phyloP scores from a whole-genome alignment of 2,329 filamentous ascomycete species.

The Phyllosticta capitalensis region DNA sequence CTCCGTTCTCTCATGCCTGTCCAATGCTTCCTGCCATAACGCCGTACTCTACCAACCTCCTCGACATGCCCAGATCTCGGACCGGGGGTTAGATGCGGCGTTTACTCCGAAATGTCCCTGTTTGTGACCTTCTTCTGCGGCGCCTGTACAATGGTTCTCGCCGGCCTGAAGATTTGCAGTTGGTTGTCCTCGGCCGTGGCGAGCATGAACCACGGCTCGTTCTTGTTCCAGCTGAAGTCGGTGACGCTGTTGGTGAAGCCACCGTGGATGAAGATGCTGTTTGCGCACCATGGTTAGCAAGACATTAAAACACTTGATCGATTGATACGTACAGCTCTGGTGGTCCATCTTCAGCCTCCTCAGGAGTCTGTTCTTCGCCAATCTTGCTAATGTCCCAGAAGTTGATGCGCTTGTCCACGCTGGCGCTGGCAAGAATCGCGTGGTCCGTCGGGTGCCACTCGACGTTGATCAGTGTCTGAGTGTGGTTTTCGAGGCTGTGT shows the following conservation, averaged over 20 bases:
- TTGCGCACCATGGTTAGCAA: background rate
- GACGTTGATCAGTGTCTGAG: slow-evolving; percentile 80
- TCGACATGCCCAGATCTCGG: background rate
- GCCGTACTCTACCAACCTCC: background rate
- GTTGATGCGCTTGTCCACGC: slow-evolving; percentile 86
- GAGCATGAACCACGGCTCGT: slow-evolving; percentile 93
- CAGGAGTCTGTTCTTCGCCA: slow-evolving; percentile 87
- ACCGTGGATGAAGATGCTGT: slow-evolving; percentile 91
- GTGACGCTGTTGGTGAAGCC: slow-evolving; percentile 95
- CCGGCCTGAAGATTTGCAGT: slow-evolving; percentile 64
- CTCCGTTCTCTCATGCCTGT: background rate
- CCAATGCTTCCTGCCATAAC: background rate
- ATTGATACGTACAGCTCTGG: slow-evolving; percentile 69
- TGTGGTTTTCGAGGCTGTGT: slow-evolving; percentile 81
- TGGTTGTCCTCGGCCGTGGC: slow-evolving; percentile 95
- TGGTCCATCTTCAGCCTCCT: slow-evolving; percentile 89
- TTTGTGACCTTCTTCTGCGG: slow-evolving; percentile 27
- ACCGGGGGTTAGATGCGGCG: too few relatives aligned
- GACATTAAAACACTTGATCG: background rate
- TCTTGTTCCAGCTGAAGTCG: slow-evolving; percentile 96
- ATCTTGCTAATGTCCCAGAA: slow-evolving; percentile 94
- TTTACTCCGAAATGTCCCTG: slow-evolving; percentile 29
- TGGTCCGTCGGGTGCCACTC: slow-evolving; percentile 92
- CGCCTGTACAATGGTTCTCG: slow-evolving; percentile 28
- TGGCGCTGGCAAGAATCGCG: slow-evolving; percentile 78